These are phyloP conservation scores for Penicillium macrosclerotiorum DNA, from an alignment of 495 filamentous ascomycete genomes.

Conservation along the genomic window DNA sequence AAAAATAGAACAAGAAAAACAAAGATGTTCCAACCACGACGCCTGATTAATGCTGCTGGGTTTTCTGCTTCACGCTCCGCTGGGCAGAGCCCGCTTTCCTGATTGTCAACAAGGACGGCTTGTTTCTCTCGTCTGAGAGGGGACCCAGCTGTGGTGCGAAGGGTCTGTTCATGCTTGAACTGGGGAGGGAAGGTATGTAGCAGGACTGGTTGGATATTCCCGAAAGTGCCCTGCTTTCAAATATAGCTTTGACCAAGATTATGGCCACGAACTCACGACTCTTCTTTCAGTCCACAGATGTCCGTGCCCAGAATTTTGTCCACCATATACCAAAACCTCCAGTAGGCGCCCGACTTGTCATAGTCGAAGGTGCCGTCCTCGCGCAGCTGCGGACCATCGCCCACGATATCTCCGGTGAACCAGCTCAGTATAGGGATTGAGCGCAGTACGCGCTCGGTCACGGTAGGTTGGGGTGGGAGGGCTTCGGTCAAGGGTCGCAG, in stretches of 20 bases:
- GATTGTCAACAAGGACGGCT: too few species aligned
- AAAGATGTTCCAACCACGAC: constrained; percentile 5
- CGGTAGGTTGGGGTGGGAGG: constrained; percentile 60
- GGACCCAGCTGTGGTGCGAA: neutral
- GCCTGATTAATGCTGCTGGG: constrained; percentile 13
- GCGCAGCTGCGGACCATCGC: constrained; percentile 68
- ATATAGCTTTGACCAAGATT: neutral
- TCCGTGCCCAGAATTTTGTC: constrained; percentile 47
- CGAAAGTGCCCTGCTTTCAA: neutral
- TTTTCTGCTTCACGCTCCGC: neutral
- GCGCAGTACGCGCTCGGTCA: constrained; percentile 57
- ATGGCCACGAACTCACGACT: constrained; percentile 26
- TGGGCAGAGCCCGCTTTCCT: neutral
- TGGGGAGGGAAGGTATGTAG: neutral
- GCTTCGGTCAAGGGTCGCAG: constrained; percentile 55
- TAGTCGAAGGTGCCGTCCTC: constrained; percentile 83
- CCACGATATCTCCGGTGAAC: constrained; percentile 78
- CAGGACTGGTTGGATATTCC: neutral
- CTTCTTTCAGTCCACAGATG: constrained; percentile 51
- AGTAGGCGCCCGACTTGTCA: constrained; percentile 71
- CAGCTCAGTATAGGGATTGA: constrained; percentile 64
- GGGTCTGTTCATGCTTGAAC: neutral
- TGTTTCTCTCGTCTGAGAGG: too few species aligned
- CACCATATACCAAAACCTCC: constrained; percentile 58
- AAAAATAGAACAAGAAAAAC: constrained; percentile 5